Evolutionary conservation across 2,329 filamentous ascomycete species (phyloP).

Genomic region (Exophiala spinifera): DNA sequence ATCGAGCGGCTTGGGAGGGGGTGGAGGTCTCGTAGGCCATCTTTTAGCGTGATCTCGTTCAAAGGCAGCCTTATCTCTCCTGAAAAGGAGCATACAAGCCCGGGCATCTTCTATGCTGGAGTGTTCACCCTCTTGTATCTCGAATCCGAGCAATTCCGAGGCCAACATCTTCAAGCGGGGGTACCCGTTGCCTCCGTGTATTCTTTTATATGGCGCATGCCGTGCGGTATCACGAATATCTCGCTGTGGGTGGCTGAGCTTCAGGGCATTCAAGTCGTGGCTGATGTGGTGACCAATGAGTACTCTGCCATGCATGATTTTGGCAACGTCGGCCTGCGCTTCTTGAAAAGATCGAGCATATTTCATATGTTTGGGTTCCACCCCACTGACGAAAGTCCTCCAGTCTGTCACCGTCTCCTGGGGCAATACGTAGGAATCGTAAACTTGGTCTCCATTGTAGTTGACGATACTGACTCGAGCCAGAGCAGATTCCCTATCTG

Average conservation of each 20-base stretch:
- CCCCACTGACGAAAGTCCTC: slow-evolving; percentile 81
- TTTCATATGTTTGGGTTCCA: slow-evolving; percentile 70
- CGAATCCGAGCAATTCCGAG: slow-evolving; percentile 55
- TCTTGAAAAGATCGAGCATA: slow-evolving; percentile 68
- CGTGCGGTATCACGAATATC: slow-evolving; percentile 84
- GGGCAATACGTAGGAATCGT: slow-evolving; percentile 86
- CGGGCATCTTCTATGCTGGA: slow-evolving; percentile 72
- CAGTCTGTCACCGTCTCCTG: slow-evolving; percentile 81
- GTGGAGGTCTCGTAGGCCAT: slow-evolving; percentile 12
- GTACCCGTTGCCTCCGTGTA: slow-evolving; percentile 44
- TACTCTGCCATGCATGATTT: slow-evolving; percentile 66
- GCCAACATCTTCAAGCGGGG: slow-evolving; percentile 57
- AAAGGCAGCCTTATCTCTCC: slow-evolving; percentile 77
- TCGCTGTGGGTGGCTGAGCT: slow-evolving; percentile 71
- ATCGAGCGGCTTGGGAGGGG: neutral
- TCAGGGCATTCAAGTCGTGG: slow-evolving; percentile 71
- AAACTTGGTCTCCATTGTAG: slow-evolving; percentile 86
- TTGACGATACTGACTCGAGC: slow-evolving; percentile 89
- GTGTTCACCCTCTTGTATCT: slow-evolving; percentile 60
- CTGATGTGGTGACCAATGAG: slow-evolving; percentile 80
- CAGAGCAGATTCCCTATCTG: slow-evolving; percentile 68
- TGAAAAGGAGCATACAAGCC: slow-evolving; percentile 85
- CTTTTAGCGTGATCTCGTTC: slow-evolving; percentile 73
- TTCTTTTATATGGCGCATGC: slow-evolving; percentile 68
- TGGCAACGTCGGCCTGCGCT: slow-evolving; percentile 70